A percentile compares a stretch with the other conserved stretches of the same genome.
Conservation (phyloP, 2,329 filamentous ascomycete genomes). For the Zymoseptoria ardabiliae region DNA sequence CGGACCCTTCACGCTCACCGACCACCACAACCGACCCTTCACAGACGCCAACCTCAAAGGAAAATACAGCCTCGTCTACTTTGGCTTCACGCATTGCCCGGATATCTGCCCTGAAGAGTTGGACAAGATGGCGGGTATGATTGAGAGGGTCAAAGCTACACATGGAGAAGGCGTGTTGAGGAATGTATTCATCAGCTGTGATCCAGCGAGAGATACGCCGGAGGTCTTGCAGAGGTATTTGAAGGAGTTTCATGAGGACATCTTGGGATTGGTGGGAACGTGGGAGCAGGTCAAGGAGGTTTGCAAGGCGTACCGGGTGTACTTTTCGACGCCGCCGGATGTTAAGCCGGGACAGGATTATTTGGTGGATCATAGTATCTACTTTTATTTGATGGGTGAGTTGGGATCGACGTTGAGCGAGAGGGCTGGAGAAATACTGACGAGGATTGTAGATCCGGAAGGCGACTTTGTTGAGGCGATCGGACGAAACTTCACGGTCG, state of each 20-base stretch:
- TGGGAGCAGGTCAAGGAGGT: conserved; percentile 91
- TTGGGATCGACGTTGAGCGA: conserved; percentile 5
- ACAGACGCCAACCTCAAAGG: conserved; percentile 77
- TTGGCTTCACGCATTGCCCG: conserved; percentile 95
- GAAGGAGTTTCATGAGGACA: conserved; percentile 77
- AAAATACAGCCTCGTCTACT: conserved; percentile 84
- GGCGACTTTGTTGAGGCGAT: conserved; percentile 97
- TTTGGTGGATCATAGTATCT: conserved; percentile 96
- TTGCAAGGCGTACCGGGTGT: conserved; percentile 93
- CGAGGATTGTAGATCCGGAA: conserved; percentile 61
- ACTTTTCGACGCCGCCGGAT: conserved; percentile 85
- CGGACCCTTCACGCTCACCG: conserved; percentile 71
- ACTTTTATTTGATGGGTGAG: conserved; percentile 93
- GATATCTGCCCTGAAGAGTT: conserved; percentile 99
- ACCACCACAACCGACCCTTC: conserved; percentile 73
- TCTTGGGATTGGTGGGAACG: conserved; percentile 83
- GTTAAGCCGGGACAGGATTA: conserved; percentile 94
- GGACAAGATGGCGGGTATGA: conserved; percentile 97
- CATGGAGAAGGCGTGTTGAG: conserved; percentile 48
- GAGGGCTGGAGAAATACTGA: background rate
- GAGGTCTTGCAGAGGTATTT: conserved; percentile 79
- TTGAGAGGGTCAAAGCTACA: conserved; percentile 56
- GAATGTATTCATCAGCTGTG: conserved; percentile 91
- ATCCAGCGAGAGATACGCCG: conserved; percentile 84
- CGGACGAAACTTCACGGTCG: conserved; percentile 85